Evolutionary conservation across 148 eudicot species (phyloP).

Genomic region (Suaeda aralocaspica): DNA sequence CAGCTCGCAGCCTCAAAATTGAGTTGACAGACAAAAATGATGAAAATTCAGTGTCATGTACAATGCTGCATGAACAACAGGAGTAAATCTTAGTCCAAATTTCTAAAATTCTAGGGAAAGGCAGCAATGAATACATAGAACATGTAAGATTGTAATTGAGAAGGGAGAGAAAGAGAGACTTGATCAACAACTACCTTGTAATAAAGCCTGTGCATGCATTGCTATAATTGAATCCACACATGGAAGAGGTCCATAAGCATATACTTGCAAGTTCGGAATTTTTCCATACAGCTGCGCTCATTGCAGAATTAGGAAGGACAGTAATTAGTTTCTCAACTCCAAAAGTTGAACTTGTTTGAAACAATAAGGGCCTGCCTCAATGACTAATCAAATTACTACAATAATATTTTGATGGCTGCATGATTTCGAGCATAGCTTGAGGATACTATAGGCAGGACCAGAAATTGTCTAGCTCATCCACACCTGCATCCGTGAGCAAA

Average conservation of each 20-base stretch:
- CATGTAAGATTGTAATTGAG: background rate
- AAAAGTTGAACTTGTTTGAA: background rate
- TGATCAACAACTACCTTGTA: slow-evolving; percentile 24
- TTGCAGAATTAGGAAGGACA: background rate
- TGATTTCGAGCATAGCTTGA: too few relatives aligned
- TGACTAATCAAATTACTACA: too few relatives aligned
- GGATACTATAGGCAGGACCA: background rate
- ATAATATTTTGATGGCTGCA: too few relatives aligned
- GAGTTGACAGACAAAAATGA: slow-evolving; percentile 68
- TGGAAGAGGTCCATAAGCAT: slow-evolving; percentile 79
- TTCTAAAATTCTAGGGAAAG: background rate
- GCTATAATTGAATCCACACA: slow-evolving; percentile 61
- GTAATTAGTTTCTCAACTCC: background rate
- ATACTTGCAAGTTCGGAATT: slow-evolving; percentile 56
- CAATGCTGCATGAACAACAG: slow-evolving; percentile 46
- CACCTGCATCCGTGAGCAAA: background rate
- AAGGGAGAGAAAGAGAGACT: background rate
- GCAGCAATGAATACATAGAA: background rate
- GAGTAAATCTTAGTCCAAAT: background rate
- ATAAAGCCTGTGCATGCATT: slow-evolving; percentile 63
- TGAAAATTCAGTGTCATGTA: slow-evolving; percentile 69
- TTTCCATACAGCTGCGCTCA: slow-evolving; percentile 43
- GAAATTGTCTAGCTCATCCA: background rate
- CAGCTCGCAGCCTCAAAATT: slow-evolving; percentile 62
- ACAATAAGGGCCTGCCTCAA: background rate